Conservation (phyloP, 352 stramenopile genomes). For the Phytophthora pinifolia region DNA sequence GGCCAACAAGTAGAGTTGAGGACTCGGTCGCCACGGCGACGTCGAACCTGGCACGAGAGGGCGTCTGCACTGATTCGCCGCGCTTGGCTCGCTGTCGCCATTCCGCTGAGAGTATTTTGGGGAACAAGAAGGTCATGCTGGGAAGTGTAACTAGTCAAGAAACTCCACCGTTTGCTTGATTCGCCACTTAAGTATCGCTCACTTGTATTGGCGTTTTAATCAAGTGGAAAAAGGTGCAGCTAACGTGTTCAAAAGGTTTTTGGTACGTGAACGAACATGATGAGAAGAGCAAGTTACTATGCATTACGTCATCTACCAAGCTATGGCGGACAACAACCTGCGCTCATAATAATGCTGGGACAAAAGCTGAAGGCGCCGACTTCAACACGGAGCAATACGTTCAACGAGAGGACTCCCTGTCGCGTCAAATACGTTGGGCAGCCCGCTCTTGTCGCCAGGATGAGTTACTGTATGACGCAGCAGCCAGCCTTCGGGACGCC, state of each 20-base stretch:
- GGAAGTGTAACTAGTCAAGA: constrained; percentile 60
- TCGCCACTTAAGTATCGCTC: not conserved
- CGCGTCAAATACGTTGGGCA: constrained; percentile 5
- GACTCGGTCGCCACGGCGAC: constrained; percentile 29
- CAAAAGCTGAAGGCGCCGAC: not conserved
- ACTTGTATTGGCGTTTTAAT: not conserved
- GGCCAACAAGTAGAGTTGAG: constrained; percentile 91
- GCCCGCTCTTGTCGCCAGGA: too few relatives aligned
- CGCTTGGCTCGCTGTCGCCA: constrained; percentile 35
- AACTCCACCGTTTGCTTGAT: constrained; percentile 51
- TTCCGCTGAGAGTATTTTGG: constrained; percentile 46
- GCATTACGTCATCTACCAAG: too few relatives aligned
- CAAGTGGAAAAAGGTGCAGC: not conserved
- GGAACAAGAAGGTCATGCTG: constrained; percentile 53
- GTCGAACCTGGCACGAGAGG: constrained; percentile 26
- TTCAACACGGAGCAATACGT: constrained; percentile 11
- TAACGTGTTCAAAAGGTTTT: constrained; percentile 3
- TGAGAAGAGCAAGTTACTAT: constrained; percentile 1
- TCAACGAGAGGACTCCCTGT: constrained; percentile 5
- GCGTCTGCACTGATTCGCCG: constrained; percentile 16
- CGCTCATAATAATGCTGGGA: constrained; percentile 22
- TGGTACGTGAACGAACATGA: not conserved
- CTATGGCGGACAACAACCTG: too few relatives aligned
- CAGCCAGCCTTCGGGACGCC: constrained; percentile 29
- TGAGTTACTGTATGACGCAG: constrained; percentile 24